Conservation (phyloP, 805 yeast genomes). For the Wickerhamiella slavikovae region DNA sequence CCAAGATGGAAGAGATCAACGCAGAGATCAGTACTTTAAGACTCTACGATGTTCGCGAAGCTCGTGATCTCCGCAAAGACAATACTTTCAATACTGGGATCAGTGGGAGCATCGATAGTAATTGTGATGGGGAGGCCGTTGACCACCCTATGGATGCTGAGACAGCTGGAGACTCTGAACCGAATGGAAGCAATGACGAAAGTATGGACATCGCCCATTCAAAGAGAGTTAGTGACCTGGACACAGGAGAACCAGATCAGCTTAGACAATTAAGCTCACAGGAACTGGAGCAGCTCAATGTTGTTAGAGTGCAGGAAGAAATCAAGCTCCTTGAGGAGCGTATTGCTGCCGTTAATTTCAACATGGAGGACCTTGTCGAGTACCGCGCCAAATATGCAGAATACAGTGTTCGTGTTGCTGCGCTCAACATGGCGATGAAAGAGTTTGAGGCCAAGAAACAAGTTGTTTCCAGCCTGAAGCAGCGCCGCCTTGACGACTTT, state of each 20-base stretch:
- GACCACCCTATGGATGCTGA: too few species aligned
- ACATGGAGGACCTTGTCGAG: conserved; percentile 56
- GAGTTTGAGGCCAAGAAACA: conserved; percentile 43
- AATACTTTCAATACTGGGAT: neutral
- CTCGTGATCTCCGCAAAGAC: conserved; percentile 1
- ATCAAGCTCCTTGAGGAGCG: conserved; percentile 13
- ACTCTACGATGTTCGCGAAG: neutral
- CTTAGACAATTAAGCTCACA: conserved; percentile 9
- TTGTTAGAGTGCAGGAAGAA: conserved; percentile 6
- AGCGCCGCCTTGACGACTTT: conserved; percentile 64
- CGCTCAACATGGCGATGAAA: conserved; percentile 45
- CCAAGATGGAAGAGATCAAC: neutral
- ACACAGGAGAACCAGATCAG: too few species aligned
- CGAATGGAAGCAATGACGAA: too few species aligned
- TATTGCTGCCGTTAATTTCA: conserved; percentile 36
- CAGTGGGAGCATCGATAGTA: neutral
- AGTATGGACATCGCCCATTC: too few species aligned
- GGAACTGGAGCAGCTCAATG: conserved; percentile 8
- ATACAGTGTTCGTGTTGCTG: conserved; percentile 38
- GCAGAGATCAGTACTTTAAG: neutral
- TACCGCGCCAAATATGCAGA: conserved; percentile 51
- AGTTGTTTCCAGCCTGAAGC: conserved; percentile 46
- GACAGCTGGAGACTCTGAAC: too few species aligned
- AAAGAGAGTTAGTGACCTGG: too few species aligned
- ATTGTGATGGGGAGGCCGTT: too few species aligned